Base-by-base conservation (phyloP, 1,284 basidiomycete genomes). In the Tilletiopsis washingtonensis region DNA sequence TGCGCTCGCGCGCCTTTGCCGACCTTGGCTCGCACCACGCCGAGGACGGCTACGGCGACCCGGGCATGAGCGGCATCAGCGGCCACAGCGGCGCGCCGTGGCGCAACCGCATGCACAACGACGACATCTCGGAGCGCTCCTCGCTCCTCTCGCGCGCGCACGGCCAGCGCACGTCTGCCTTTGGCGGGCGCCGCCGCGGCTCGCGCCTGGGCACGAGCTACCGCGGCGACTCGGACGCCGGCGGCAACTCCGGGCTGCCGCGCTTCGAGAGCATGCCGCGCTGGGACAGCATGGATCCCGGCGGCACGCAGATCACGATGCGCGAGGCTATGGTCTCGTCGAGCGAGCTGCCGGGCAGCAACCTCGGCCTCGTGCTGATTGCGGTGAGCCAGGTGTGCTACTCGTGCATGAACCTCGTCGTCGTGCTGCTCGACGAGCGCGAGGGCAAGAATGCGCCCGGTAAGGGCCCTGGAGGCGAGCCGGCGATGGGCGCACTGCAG, bases 241-340 rank as follows among this genome's bases (percentile, higher is more conserved):
- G 29, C 29, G 29, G 29, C 29, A n/a, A 34, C n/a, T 9, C 29
- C n/a, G 9, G 9, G 9, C 29, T 34, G 9, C n/a, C n/a, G 9
- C 9, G 29, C 29, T 34, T 34, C 9, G 29, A 9, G 9, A 9
- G 29, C 29, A 34, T n/a, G 9, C 29, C 9, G 9, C 9, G 9
- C 9, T 34, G 9, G 29, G 29, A 9, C 29, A 34, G 9, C 9
- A n/a, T 9, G 29, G 29, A 34, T 9, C 29, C 29, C n/a, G 29
- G 29, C 29, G 29, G n/a, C 9, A 34, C 29, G 9, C n/a, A 9
- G 9, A 34, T 34, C 29, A 45, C 61, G 20, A 36, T 63, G 4
- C 51, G 54, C 21, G 56, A 63, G 36, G 61, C 61, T 1, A 48
- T 63, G 6, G 47, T 54, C 25, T 45, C 53, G 26, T 53, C 52